phyloP scores from a whole-genome alignment of 202 grass and related monocot species.

The Setaria italica region DNA sequence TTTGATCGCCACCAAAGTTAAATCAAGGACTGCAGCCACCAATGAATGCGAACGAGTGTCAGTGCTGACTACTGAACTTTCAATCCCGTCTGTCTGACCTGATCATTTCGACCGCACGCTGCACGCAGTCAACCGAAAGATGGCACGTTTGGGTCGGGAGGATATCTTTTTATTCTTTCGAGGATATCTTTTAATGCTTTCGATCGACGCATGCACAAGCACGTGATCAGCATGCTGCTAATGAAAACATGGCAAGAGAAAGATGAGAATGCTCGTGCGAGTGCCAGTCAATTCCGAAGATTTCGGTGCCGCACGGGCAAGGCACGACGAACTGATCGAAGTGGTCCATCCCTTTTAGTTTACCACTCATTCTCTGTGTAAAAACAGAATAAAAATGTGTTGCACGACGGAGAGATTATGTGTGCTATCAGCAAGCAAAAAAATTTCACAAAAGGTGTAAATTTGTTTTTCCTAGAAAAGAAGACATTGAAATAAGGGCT shows the following conservation, averaged over 20 bases:
- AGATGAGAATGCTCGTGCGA: constrained; percentile 24
- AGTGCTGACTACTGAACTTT: neutral
- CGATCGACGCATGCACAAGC: neutral
- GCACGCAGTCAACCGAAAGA: constrained; percentile 4
- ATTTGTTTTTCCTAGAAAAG: neutral
- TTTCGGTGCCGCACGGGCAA: constrained; percentile 5
- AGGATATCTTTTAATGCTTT: too few species aligned
- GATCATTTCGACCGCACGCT: neutral
- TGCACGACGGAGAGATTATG: neutral
- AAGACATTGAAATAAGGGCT: neutral
- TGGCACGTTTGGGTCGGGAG: neutral
- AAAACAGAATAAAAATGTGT: too few species aligned
- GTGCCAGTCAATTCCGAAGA: constrained; percentile 20
- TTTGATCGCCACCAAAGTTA: neutral
- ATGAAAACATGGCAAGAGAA: neutral
- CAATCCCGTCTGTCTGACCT: neutral
- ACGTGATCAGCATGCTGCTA: neutral
- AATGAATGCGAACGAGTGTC: neutral
- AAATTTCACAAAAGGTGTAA: neutral
- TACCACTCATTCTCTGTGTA: neutral
- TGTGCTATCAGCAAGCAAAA: neutral
- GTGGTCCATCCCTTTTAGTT: neutral
- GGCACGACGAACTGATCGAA: neutral
- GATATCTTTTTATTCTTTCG: neutral
- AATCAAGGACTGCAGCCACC: neutral